A percentile compares a stretch with the other conserved stretches of the same genome.
Conservation (phyloP, 2,329 filamentous ascomycete species). For the Penicillium brevicompactum region DNA sequence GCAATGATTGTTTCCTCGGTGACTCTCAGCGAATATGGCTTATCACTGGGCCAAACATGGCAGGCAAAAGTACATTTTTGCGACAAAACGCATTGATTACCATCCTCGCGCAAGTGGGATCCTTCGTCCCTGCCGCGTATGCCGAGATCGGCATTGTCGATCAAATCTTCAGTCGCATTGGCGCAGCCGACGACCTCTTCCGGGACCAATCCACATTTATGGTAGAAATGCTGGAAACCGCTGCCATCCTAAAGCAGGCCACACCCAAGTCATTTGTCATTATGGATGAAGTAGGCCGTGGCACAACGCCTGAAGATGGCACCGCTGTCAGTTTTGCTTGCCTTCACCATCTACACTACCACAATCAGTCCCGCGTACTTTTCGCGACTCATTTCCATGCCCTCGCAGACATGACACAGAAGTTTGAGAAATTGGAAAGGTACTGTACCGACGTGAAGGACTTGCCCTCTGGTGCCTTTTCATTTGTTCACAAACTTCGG, state of each 20-base stretch:
- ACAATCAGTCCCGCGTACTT: conserved; percentile 76
- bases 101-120: conserved; percentile 88
- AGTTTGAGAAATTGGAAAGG: conserved; percentile 62
- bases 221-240: conserved; percentile 98
- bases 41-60: conserved; percentile 92
- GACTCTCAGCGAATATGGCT: conserved; percentile 70
- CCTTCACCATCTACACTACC: conserved; percentile 76
- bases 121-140: conserved; percentile 85
- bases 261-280: conserved; percentile 87
- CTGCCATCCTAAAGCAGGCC: conserved; percentile 81
- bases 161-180: conserved; percentile 89
- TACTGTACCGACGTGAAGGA: conserved; percentile 92
- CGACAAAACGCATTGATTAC: conserved; percentile 94
- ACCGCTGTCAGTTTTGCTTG: conserved; percentile 87
- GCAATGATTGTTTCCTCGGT: conserved; percentile 85
- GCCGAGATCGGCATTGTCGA: conserved; percentile 91
- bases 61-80: conserved; percentile 92
- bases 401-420: conserved; percentile 73
- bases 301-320: conserved; percentile 91
- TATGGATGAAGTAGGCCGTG: conserved; percentile 96
- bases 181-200: conserved; percentile 93
- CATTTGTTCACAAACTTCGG: conserved; percentile 80
- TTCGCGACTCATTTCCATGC: conserved; percentile 96
- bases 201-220: conserved; percentile 96
- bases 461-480: conserved; percentile 68